These are phyloP conservation scores for Fusarium sp. DNA, from an alignment of 2,329 filamentous ascomycete species.

Conservation along the genomic window DNA sequence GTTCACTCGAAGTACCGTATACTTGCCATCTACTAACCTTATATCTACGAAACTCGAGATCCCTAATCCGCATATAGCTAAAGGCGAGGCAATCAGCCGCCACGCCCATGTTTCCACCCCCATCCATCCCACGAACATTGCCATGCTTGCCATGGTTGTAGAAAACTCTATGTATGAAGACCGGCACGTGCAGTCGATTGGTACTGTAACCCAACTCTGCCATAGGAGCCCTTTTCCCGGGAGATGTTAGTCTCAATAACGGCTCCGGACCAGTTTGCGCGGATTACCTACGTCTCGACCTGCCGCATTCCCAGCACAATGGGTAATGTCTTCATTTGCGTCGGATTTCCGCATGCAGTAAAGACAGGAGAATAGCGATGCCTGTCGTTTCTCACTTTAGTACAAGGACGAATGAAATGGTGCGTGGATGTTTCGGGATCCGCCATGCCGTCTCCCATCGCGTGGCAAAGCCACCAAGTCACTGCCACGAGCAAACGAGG, in stretches of 20 bases:
- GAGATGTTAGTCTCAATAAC: slow-evolving; percentile 26
- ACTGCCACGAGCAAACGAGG: neutral
- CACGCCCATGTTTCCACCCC: slow-evolving; percentile 20
- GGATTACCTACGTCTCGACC: slow-evolving; percentile 10
- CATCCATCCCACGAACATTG: slow-evolving; percentile 1
- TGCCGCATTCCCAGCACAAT: slow-evolving; percentile 1
- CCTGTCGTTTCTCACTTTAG: neutral
- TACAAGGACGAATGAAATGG: neutral
- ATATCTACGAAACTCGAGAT: slow-evolving; percentile 23
- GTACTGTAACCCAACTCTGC: neutral
- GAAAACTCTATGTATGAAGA: neutral
- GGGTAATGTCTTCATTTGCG: slow-evolving; percentile 26
- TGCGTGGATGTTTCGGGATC: neutral
- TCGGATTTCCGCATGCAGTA: slow-evolving; percentile 26
- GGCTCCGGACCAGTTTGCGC: slow-evolving; percentile 11
- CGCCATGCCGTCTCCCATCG: neutral
- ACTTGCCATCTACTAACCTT: slow-evolving; percentile 23
- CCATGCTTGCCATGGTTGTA: neutral
- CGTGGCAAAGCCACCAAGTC: slow-evolving; percentile 16
- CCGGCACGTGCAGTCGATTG: neutral
- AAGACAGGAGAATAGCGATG: slow-evolving; percentile 9
- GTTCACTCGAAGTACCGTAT: slow-evolving; percentile 22
- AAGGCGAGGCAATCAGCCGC: neutral
- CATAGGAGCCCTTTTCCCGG: slow-evolving; percentile 9
- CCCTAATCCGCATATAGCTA: slow-evolving; percentile 16